Base-by-base conservation (phyloP, 129 eudicot genomes). In the Chrysanthemum lavandulifolium region DNA sequence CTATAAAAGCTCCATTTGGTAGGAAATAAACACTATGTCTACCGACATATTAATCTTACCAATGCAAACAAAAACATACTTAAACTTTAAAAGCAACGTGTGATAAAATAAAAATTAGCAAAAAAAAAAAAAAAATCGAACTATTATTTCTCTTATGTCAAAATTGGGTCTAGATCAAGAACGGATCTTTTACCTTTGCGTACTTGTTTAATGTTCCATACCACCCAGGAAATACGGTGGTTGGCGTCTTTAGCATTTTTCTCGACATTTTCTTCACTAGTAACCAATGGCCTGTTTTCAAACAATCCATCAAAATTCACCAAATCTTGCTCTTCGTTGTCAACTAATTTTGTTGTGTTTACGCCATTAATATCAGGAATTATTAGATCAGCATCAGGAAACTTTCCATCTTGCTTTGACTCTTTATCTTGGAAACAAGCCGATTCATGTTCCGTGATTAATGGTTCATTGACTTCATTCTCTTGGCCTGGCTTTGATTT, bases 161-260 rank as follows among this genome's bases (percentile, higher is more conserved):
- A 76, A 78, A 65, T 13, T 64, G 49, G 15, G 65, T 57, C 69
- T 51, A 64, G 56, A 78, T 65, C 82, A 72, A 64, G 61, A 56
- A 68, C 18, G 40, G 53, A 53, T 14, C 64, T 40, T 48, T 68
- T 15, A 60, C 75, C 57, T 69, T 8, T 15, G 19, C 36, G 3
- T 61, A n/a, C 8, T 12, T 65, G 18, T 65, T 40, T 13, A 58
- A 13, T 71, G 47, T 27, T 54, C 74, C 10, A 13, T 33, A 47
- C 11, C 72, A 47, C n/a, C 50, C 33, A 29, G 54, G 31, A 13
- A 15, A 65, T 65, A 10, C 9, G 13, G 57, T 67, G 72, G 48
- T 21, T 47, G 65, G 40, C 64, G 15, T 73, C 51, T 53, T 53
- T 40, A 2, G 16, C 43, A 27, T 63, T 66, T 40, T 52, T 40